Evolutionary conservation across 257 asterid species (phyloP).

Genomic region (Nicotiana otophora): DNA sequence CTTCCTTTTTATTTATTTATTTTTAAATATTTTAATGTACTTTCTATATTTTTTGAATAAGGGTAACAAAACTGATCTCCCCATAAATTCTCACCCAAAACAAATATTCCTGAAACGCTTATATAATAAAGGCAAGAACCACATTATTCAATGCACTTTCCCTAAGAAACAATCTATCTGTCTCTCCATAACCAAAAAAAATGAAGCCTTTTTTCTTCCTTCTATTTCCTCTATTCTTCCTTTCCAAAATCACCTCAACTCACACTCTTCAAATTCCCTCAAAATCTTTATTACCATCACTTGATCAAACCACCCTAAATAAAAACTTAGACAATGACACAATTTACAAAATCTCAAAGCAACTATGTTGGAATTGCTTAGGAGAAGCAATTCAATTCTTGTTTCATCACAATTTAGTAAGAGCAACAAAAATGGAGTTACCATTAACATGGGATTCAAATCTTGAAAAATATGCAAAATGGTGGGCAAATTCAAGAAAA

Average conservation of each 20-base stretch:
- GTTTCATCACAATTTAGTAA: slow-evolving; percentile 56
- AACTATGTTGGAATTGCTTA: slow-evolving; percentile 52
- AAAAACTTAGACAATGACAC: slow-evolving; percentile 37
- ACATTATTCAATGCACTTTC: background rate
- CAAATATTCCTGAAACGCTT: background rate
- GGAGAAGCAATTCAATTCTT: slow-evolving; percentile 52
- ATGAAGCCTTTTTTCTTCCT: slow-evolving; percentile 17
- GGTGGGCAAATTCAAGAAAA: slow-evolving; percentile 66
- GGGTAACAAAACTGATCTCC: background rate
- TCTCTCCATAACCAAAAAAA: background rate
- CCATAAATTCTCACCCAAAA: background rate
- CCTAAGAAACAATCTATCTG: background rate
- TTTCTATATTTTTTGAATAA: too few species aligned
- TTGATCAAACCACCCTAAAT: slow-evolving; percentile 7
- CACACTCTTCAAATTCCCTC: background rate
- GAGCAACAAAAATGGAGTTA: slow-evolving; percentile 51
- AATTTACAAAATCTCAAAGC: slow-evolving; percentile 39
- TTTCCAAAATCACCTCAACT: background rate
- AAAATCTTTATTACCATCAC: slow-evolving; percentile 12
- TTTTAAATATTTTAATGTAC: too few species aligned
- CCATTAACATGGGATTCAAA: slow-evolving; percentile 61
- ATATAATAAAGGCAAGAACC: background rate
- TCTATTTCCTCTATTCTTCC: slow-evolving; percentile 7
- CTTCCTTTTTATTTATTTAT: too few species aligned
- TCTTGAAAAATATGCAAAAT: slow-evolving; percentile 45